Conservation (phyloP, 352 stramenopile genomes). For the Plasmopara viticola region DNA sequence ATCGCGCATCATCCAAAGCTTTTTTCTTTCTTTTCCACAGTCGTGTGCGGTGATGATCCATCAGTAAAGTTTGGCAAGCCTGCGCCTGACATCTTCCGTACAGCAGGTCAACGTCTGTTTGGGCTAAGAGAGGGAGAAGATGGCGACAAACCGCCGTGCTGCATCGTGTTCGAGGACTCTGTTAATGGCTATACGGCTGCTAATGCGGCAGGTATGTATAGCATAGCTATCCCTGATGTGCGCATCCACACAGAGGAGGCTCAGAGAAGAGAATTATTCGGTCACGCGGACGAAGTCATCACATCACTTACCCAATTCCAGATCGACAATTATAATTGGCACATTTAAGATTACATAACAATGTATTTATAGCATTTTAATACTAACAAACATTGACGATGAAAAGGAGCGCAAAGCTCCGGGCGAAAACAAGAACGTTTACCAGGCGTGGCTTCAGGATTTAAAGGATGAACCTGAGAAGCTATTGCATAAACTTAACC, state of each 20-base stretch:
- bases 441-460: no score
- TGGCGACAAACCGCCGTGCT: slow-evolving; percentile 30
- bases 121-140: slow-evolving; percentile 27
- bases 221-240: slow-evolving; percentile 61
- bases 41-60: slow-evolving; percentile 73
- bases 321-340: slow-evolving; percentile 46
- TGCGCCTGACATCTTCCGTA: slow-evolving; percentile 76
- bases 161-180: slow-evolving; percentile 77
- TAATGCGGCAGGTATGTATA: slow-evolving; percentile 60
- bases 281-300: slow-evolving; percentile 56
- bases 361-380: no score
- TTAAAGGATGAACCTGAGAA: no score
- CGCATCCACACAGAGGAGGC: slow-evolving; percentile 49
- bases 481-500: no score
- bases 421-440: no score
- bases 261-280: slow-evolving; percentile 42
- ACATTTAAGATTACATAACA: slow-evolving; percentile 1
- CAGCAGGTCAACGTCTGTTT: slow-evolving; percentile 49
- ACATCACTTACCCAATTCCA: slow-evolving; percentile 57
- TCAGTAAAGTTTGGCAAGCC: slow-evolving; percentile 65
- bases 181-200: slow-evolving; percentile 56
- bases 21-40: slow-evolving; percentile 68
- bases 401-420: no score
- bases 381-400: no score
- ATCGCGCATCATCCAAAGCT: slow-evolving; percentile 56